A percentile compares a stretch with the other conserved stretches of the same genome.
phyloP scores from a whole-genome alignment of 345 rosid genomes.

The Syzygium grande region DNA sequence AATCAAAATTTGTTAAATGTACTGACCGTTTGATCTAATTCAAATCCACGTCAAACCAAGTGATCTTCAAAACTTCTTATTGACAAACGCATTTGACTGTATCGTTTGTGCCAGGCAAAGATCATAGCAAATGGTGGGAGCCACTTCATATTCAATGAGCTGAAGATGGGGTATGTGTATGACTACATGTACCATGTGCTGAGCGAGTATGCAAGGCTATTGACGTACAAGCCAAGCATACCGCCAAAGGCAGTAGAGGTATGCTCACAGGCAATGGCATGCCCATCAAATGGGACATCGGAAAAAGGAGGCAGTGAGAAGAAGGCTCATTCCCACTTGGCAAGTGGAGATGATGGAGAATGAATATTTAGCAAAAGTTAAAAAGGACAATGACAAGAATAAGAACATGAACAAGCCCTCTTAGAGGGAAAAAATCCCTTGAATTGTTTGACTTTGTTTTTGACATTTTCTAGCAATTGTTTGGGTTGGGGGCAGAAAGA shows the following conservation, averaged over 20 bases:
- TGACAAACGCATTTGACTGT: neutral
- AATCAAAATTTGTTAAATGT: neutral
- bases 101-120: conserved; percentile 31
- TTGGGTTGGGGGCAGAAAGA: too few relatives aligned
- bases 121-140: conserved; percentile 54
- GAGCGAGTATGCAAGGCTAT: conserved; percentile 53
- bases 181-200: conserved; percentile 70
- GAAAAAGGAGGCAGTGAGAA: too few relatives aligned
- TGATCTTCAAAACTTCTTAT: neutral
- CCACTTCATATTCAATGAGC: conserved; percentile 34
- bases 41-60: neutral
- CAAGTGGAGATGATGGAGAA: too few relatives aligned
- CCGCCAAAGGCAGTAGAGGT: conserved; percentile 42
- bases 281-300: conserved; percentile 20
- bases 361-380: too few relatives aligned
- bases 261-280: conserved; percentile 40
- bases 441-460: too few relatives aligned
- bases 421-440: too few relatives aligned
- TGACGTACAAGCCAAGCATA: conserved; percentile 50
- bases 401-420: too few relatives aligned
- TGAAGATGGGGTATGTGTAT: conserved; percentile 54
- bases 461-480: too few relatives aligned
- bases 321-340: too few relatives aligned
- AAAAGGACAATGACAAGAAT: too few relatives aligned
- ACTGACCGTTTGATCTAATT: neutral